Percentiles rank a stretch among this genome's conserved stretches.
These are phyloP conservation scores for Datisca glomerata DNA, from an alignment of 306 rosid species.

Conservation along the genomic window DNA sequence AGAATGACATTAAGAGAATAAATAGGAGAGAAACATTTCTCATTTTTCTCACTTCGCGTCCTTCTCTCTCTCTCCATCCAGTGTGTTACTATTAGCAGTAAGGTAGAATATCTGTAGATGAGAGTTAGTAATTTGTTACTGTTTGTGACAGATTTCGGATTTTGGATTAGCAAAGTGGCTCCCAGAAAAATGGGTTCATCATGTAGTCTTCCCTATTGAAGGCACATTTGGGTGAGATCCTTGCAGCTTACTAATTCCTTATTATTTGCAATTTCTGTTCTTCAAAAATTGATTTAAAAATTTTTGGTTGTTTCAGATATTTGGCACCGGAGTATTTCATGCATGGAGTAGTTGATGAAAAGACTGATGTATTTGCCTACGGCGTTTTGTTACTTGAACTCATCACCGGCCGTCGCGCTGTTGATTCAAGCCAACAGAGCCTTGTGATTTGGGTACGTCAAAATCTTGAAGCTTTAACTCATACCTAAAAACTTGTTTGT, in stretches of 20 bases:
- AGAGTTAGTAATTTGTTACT: neutral
- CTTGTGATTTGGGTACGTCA: conserved; percentile 92
- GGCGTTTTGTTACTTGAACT: conserved; percentile 90
- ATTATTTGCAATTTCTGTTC: neutral
- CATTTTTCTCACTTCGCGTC: too few relatives aligned
- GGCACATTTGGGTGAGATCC: conserved; percentile 82
- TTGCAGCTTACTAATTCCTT: neutral
- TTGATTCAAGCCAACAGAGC: conserved; percentile 72
- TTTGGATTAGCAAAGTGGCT: conserved; percentile 98
- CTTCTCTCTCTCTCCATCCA: too few relatives aligned
- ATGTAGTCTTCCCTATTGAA: conserved; percentile 88
- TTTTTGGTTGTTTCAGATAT: conserved; percentile 41
- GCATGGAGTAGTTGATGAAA: conserved; percentile 93
- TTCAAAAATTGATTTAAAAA: neutral
- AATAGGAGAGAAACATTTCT: too few relatives aligned
- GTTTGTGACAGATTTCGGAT: conserved; percentile 62
- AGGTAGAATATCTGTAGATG: too few relatives aligned
- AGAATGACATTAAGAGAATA: too few relatives aligned
- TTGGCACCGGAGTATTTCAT: conserved; percentile 93
- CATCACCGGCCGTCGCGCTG: conserved; percentile 91
- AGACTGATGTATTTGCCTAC: conserved; percentile 77
- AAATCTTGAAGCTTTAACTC: too few relatives aligned
- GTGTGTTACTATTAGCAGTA: too few relatives aligned
- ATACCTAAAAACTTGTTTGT: too few relatives aligned
- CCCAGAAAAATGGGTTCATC: conserved; percentile 86